Base-by-base conservation (phyloP, 208 protist genomes). In the Acanthamoeba healyi region DNA sequence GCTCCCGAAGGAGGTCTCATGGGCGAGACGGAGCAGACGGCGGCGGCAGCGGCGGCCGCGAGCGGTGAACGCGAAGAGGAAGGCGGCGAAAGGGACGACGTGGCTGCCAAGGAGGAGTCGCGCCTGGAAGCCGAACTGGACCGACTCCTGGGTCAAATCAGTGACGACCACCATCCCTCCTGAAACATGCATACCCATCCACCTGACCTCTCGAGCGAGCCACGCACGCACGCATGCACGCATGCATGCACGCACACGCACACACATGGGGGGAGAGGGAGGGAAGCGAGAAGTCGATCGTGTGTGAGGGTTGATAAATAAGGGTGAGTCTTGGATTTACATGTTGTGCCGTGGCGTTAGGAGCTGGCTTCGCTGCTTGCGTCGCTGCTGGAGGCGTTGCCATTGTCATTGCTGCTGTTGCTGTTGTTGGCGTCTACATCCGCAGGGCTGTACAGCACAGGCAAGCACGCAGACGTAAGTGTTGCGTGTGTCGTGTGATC, bases 71-170 rank as follows among this genome's bases (percentile, higher is more conserved):
- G 34, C 22, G 67, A 86, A 6, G 44, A 49, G 44, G n/a, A 84
- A 56, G 70, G 36, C n/a, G 12, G 32, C n/a, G 61, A 38, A 4
- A 24, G n/a, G 12, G 44, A 61, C 14, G 44, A 38, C 9, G 12
- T 77, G n/a, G 44, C 40, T 4, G n/a, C 3, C 24, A 38, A 86
- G 46, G 77, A 49, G 26, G 22, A 86, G n/a, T 19, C 42, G 9
- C 77, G 77, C 40, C 29, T 58, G 46, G 77, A 58, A 24, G 77
- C 40, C 34, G 77, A 86, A 44, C 54, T 86, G 40, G 77, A 86
- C 32, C 77, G 77, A 58, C 34, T 86, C 0, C 22, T 86, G 44
- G 38, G 44, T 4, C 38, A n/a, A 14, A 24, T 86, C 9, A 26
- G 5, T n/a, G 77, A 86, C 14, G 10, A 3, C 44, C 77, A 61